A percentile compares a stretch with the other conserved stretches of the same genome.
Evolutionary conservation across 257 asterid genomes (phyloP).

Genomic region (Eustoma russellianum): DNA sequence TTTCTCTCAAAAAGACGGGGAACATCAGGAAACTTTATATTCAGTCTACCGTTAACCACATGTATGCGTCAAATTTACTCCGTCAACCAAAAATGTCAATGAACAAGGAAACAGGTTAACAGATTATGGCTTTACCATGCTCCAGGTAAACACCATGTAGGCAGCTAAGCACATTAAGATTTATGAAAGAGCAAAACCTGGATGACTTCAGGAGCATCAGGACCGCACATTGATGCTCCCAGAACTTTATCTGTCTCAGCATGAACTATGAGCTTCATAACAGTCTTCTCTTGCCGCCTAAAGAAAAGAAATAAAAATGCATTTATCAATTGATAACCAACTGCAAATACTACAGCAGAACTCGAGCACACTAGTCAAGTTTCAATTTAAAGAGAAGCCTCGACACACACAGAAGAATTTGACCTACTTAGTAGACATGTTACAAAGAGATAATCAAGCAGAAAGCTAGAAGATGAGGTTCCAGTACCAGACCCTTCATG

Average conservation of each 20-base stretch:
- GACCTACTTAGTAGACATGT: neutral
- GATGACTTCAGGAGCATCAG: slow-evolving; percentile 96
- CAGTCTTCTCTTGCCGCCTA: slow-evolving; percentile 85
- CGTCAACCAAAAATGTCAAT: no score
- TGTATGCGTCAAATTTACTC: no score
- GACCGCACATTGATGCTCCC: slow-evolving; percentile 99
- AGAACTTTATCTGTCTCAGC: slow-evolving; percentile 83
- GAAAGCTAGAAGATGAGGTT: neutral
- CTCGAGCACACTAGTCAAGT: neutral
- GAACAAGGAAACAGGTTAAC: no score
- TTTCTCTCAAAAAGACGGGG: no score
- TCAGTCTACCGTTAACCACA: no score
- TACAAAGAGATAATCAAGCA: neutral
- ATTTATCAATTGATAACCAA: neutral
- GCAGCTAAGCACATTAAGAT: neutral
- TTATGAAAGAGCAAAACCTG: slow-evolving; percentile 38
- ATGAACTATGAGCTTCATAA: slow-evolving; percentile 93
- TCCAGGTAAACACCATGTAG: neutral
- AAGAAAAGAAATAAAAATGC: slow-evolving; percentile 1
- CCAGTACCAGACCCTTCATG: neutral
- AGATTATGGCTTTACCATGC: no score
- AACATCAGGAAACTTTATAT: no score
- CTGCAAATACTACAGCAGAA: neutral
- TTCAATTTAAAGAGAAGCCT: no score
- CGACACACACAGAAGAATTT: neutral